Evolutionary conservation across 257 asterid species (phyloP).

Genomic region (Verbena officinalis): DNA sequence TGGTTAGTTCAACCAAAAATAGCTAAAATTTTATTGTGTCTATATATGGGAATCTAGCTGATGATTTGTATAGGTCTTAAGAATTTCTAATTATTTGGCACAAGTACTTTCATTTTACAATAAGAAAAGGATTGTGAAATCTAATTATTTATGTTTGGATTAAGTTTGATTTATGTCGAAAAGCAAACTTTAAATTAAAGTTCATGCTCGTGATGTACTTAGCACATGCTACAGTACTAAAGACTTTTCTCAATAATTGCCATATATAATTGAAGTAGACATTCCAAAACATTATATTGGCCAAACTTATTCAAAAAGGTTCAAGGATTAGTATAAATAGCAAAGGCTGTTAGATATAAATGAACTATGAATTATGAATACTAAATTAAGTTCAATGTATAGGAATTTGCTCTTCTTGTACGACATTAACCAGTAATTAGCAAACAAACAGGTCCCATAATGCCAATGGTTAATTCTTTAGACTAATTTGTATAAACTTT

Average conservation of each 20-base stretch:
- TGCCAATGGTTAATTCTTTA: too few species aligned
- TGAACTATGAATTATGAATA: neutral
- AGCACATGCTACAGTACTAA: neutral
- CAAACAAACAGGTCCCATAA: too few species aligned
- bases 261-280: neutral
- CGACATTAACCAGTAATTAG: too few species aligned
- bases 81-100: neutral
- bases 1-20: neutral
- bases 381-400: neutral
- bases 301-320: neutral
- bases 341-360: neutral
- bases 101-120: too few species aligned
- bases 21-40: neutral
- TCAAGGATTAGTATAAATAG: neutral
- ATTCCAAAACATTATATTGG: conserved; percentile 1
- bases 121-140: neutral
- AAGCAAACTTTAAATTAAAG: neutral
- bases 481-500: too few species aligned
- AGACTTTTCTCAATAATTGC: conserved; percentile 11
- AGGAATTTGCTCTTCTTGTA: too few species aligned
- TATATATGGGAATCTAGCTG: neutral
- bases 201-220: conserved; percentile 2
- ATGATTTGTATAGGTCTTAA: conserved; percentile 2
- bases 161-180: neutral
- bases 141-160: conserved; percentile 2